phyloP scores from a whole-genome alignment of 768 basidiomycete genomes.

The Pluteus cervinus region DNA sequence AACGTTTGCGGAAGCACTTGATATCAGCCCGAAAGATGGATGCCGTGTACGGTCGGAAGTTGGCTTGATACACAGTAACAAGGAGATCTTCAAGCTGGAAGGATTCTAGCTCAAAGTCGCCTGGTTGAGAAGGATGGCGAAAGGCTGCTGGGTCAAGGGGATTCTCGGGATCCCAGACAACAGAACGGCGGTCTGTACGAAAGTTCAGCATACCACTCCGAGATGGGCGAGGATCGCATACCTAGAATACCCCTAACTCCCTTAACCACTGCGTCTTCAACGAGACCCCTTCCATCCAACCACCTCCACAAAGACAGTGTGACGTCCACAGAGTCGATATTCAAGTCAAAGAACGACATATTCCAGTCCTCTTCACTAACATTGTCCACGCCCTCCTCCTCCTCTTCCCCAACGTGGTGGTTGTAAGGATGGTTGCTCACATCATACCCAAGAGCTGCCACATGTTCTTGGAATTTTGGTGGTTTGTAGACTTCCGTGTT shows the following conservation, averaged over 20 bases:
- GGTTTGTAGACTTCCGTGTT: constrained; percentile 10
- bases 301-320: constrained; percentile 86
- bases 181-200: constrained; percentile 75
- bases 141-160: constrained; percentile 77
- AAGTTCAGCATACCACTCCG: constrained; percentile 1
- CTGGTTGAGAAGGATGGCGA: constrained; percentile 63
- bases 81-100: constrained; percentile 90
- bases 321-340: constrained; percentile 92
- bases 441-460: constrained; percentile 66
- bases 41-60: constrained; percentile 87
- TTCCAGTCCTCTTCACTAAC: constrained; percentile 53
- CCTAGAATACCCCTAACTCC: constrained; percentile 94
- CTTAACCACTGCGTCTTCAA: constrained; percentile 86
- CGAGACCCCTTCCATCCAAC: constrained; percentile 92
- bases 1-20: constrained; percentile 78
- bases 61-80: constrained; percentile 87
- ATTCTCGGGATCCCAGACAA: constrained; percentile 80
- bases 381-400: constrained; percentile 42
- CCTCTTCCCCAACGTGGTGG: constrained; percentile 46
- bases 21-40: constrained; percentile 94
- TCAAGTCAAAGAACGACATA: constrained; percentile 90
- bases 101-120: constrained; percentile 90
- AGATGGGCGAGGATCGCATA: constrained; percentile 25
- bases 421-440: constrained; percentile 72
- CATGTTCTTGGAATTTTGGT: constrained; percentile 32